Conservation (phyloP, 768 basidiomycete genomes). For the Lactarius tabidus region DNA sequence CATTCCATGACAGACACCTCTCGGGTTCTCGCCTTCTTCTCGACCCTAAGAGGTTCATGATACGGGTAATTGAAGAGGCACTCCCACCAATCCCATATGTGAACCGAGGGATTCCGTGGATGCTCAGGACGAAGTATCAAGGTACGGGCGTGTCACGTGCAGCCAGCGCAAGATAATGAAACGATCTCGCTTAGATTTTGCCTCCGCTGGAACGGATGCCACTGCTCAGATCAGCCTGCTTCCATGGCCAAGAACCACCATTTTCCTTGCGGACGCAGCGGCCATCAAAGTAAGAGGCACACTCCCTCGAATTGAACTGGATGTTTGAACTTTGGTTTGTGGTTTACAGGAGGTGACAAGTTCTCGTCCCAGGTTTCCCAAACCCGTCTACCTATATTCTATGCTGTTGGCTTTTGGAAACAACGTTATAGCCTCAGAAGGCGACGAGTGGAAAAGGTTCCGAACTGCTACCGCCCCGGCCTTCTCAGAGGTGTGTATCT, state of each 20-base stretch:
- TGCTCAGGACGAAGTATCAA: conserved; percentile 4
- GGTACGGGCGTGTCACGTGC: background rate
- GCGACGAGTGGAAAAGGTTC: conserved; percentile 62
- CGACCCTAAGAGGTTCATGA: background rate
- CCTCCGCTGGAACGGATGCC: conserved; percentile 14
- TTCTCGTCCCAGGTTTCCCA: conserved; percentile 51
- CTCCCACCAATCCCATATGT: background rate
- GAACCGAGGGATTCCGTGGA: background rate
- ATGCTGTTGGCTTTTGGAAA: conserved; percentile 48
- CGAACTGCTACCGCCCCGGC: conserved; percentile 60
- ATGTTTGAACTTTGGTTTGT: background rate
- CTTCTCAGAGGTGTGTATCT: conserved; percentile 50
- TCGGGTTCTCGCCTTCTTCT: conserved; percentile 11
- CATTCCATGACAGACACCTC: conserved; percentile 3
- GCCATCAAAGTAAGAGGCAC: conserved; percentile 19
- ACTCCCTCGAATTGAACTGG: background rate
- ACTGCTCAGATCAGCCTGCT: conserved; percentile 6
- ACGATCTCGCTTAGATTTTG: conserved; percentile 9
- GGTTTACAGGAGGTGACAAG: conserved; percentile 47
- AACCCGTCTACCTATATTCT: conserved; percentile 46
- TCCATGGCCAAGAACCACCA: background rate
- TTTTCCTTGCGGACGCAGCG: conserved; percentile 17
- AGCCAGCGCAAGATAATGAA: background rate
- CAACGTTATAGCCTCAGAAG: conserved; percentile 64
- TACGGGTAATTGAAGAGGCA: background rate